Conservation (phyloP, 371 early-diverging fungal species). For the Mucor sp. region DNA sequence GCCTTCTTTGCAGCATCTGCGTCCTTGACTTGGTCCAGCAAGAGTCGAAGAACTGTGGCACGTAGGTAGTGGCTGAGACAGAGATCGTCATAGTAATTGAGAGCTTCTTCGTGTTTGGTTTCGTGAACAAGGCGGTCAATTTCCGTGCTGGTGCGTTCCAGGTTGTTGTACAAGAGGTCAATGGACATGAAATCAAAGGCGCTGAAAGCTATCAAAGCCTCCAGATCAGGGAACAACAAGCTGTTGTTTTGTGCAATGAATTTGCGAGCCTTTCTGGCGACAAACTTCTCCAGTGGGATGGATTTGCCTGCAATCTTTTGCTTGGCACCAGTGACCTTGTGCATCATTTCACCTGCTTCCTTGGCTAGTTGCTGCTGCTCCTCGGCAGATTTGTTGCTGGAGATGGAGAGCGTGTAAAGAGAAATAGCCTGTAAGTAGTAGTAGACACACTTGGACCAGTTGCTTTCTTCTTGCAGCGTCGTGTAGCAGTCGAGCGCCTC, state of each 20-base stretch:
- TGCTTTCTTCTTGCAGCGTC: conserved; percentile 64
- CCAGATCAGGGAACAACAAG: conserved; percentile 69
- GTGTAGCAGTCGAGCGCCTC: conserved; percentile 54
- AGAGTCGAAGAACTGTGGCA: conserved; percentile 27
- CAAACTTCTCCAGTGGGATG: conserved; percentile 80
- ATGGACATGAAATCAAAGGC: conserved; percentile 64
- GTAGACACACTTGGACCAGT: conserved; percentile 81
- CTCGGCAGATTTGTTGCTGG: not conserved
- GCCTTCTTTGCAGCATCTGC: not conserved
- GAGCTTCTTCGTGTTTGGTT: conserved; percentile 6
- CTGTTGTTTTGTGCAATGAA: conserved; percentile 60
- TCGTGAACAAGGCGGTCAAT: conserved; percentile 40
- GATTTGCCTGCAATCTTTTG: conserved; percentile 82
- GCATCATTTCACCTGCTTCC: conserved; percentile 48
- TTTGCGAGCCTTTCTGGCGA: conserved; percentile 73
- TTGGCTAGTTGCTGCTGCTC: conserved; percentile 14
- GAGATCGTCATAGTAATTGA: conserved; percentile 61
- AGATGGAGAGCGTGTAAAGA: conserved; percentile 33
- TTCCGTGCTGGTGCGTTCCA: conserved; percentile 47
- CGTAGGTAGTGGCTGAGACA: conserved; percentile 68
- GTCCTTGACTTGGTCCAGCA: conserved; percentile 19
- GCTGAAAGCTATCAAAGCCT: conserved; percentile 68
- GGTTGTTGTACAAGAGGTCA: conserved; percentile 38
- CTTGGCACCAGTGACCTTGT: conserved; percentile 55
- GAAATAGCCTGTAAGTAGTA: conserved; percentile 64